These are phyloP conservation scores for Daldinia concentrica DNA, from an alignment of 495 filamentous ascomycete genomes.

Conservation along the genomic window DNA sequence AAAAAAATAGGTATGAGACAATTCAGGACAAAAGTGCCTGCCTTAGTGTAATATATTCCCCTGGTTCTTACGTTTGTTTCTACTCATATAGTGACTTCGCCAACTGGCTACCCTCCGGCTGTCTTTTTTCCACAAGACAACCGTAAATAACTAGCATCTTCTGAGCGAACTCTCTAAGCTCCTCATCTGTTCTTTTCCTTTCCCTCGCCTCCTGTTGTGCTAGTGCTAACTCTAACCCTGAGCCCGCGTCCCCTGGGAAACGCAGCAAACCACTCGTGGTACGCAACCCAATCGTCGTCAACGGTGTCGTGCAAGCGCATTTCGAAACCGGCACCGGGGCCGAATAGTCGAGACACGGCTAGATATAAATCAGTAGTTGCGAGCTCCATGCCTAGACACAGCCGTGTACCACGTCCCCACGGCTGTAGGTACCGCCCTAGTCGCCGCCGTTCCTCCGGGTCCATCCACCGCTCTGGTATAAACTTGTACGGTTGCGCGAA, in stretches of 20 bases:
- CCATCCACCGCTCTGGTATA: slow-evolving; percentile 58
- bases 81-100: too few relatives aligned
- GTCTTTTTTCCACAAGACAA: too few relatives aligned
- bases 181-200: not conserved
- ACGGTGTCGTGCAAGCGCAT: slow-evolving; percentile 32
- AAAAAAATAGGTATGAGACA: too few relatives aligned
- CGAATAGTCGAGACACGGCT: slow-evolving; percentile 44
- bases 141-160: too few relatives aligned
- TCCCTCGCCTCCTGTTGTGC: too few relatives aligned
- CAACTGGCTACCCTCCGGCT: too few relatives aligned
- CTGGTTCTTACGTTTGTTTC: too few relatives aligned
- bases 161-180: not conserved
- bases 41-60: too few relatives aligned
- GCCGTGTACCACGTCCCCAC: slow-evolving; percentile 55
- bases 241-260: slow-evolving; percentile 35
- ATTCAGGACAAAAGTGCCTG: too few relatives aligned
- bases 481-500: slow-evolving; percentile 52
- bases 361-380: slow-evolving; percentile 59
- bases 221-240: slow-evolving; percentile 13
- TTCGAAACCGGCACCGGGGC: slow-evolving; percentile 12
- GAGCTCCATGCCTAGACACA: slow-evolving; percentile 59
- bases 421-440: slow-evolving; percentile 56
- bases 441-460: slow-evolving; percentile 44
- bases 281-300: slow-evolving; percentile 34
- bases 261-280: slow-evolving; percentile 44